Evolutionary conservation across 345 rosid species (phyloP), one percentile per base, ranked within the genome.

Genomic region (Turritis glabra): DNA sequence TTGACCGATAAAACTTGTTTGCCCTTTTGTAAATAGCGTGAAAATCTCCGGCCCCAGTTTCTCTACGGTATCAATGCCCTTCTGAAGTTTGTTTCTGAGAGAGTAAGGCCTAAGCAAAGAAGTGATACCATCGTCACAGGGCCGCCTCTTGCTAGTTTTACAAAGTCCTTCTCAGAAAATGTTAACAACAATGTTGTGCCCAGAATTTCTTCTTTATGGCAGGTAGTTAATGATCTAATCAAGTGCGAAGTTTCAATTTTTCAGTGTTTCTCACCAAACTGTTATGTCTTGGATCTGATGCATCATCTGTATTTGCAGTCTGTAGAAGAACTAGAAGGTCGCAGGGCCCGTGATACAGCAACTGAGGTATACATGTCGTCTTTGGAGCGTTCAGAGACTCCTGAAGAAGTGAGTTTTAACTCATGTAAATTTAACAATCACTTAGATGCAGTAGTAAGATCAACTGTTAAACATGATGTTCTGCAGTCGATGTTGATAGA

Each of bases 21-120:
- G 7, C 7, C 27, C 26, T 60, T 58, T 46, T 77, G 52, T 78
- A 44, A 40, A 71, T 46, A 81, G 77, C 29, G 64, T 22, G 70
- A 71, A 50, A 75, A 46, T 35, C 35, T 79, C n/a, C 78, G 17
- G 17, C 80, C 85, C 15, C 79, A 71, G 50, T 73, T 55, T 58
- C 65, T 76, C 35, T 63, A 53, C 27, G 68, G 83, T 32, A 54
- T 80, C 25, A 75, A 74, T 68, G 71, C 54, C 18, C 50, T 81
- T 14, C 52, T 59, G 54, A 68, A 79, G 73, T 75, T 75, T 72
- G 60, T 79, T 58, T 73, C 68, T 54, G 84, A 81, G 79, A 81
- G 75, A 69, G 81, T 76, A 48, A 83, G 71, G 73, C 86, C 81
- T 44, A 81, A 83, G 77, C 75, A 81, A 60, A 75, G 83, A 67